phyloP scores from a whole-genome alignment of 768 basidiomycete species.

The Tephrocybe sp. region DNA sequence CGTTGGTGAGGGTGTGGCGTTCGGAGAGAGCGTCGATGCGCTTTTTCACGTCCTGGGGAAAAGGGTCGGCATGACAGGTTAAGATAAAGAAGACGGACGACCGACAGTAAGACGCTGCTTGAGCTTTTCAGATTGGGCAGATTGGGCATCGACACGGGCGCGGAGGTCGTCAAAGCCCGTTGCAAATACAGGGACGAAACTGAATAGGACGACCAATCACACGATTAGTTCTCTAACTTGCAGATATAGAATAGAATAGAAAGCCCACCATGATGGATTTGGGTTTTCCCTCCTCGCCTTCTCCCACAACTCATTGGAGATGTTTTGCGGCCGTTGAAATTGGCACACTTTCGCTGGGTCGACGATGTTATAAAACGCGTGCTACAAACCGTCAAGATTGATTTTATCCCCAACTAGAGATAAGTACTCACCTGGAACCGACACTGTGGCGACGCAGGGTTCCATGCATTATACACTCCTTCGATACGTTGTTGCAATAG shows the following conservation, averaged over 20 bases:
- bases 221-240: neutral
- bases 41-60: constrained; percentile 57
- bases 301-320: constrained; percentile 76
- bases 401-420: too few relatives aligned
- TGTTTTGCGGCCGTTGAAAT: constrained; percentile 73
- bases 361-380: constrained; percentile 84
- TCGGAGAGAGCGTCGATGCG: constrained; percentile 61
- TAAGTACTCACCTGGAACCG: constrained; percentile 80
- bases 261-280: constrained; percentile 65
- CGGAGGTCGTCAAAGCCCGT: constrained; percentile 82
- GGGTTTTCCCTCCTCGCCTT: constrained; percentile 82
- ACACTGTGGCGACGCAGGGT: constrained; percentile 64
- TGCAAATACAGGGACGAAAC: constrained; percentile 79
- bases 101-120: constrained; percentile 62
- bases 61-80: constrained; percentile 2
- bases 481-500: constrained; percentile 61
- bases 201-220: constrained; percentile 24
- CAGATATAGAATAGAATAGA: too few relatives aligned
- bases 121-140: constrained; percentile 62
- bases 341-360: constrained; percentile 62
- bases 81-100: neutral
- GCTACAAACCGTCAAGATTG: constrained; percentile 35
- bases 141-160: constrained; percentile 75
- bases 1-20: constrained; percentile 64
- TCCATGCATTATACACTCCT: constrained; percentile 68